Evolutionary conservation across 805 yeast species (phyloP), one percentile per base, ranked within the genome.

Genomic region (Starmera pachycereana): DNA sequence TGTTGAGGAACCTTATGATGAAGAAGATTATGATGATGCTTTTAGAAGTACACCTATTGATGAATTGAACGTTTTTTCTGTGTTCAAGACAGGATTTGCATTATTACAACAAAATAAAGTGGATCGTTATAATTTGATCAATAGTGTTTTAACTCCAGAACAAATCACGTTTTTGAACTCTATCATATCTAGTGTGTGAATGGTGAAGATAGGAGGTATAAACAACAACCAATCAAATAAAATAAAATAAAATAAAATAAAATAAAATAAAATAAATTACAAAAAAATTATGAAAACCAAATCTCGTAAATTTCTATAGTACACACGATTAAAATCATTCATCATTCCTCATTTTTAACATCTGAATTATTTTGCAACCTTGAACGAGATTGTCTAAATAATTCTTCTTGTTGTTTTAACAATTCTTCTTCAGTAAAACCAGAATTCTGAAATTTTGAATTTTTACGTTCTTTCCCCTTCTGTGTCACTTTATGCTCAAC

Each of bases 381-480:
- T 32, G 78, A 80, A 44, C 88, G 69, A 18, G 86, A 78, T 56
- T 78, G 76, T 49, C 85, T 82, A 63, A 92, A 92, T 43, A 92
- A 66, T 58, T 85, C 95, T 54, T 92, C 97, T 58, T 92, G 98
- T 58, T 90, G 95, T 50, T 76, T 76, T 53, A 92, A 70, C 41
- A 92, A 67, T 58, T 92, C 98, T 58, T 89, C 98, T 56, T 90
- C 97, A 2, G 89, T 68, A 47, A 88, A 69, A 0, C 97, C 97
- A 4, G 94, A 81, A 51, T 86, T 86, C 61, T 88, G 96, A 53
- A 92, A 83, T 63, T 92, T 92, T 57, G 90, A 88, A 50, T 83
- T 87, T 56, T 87, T 85, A 62, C 84, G 80, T 52, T 92, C 97
- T 50, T 92, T 81, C 12, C 86, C 84, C 65, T 89, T 88, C 52